Conservation (phyloP, 495 filamentous ascomycete genomes). For the Penicillium canescens region DNA sequence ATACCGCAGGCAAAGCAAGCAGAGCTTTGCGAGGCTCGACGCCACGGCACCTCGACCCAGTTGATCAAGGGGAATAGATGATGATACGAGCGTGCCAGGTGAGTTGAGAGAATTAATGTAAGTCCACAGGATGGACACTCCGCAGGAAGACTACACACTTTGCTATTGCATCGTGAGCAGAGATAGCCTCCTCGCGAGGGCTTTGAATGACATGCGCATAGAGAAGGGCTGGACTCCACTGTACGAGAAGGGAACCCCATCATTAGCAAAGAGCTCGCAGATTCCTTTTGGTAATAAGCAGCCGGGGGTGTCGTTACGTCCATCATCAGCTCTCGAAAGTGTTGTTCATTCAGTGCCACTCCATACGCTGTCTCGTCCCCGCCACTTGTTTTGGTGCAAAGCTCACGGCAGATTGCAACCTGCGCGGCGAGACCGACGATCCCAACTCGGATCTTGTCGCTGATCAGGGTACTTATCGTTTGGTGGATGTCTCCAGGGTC, state of each 20-base stretch:
- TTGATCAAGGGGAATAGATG: slow-evolving; percentile 91
- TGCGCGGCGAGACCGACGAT: slow-evolving; percentile 90
- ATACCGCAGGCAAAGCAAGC: slow-evolving; percentile 53
- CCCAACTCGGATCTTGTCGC: slow-evolving; percentile 79
- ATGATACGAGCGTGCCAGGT: slow-evolving; percentile 92
- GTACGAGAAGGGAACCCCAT: slow-evolving; percentile 98
- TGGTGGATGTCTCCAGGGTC: slow-evolving; percentile 95
- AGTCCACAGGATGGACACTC: slow-evolving; percentile 90
- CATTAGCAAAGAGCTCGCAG: slow-evolving; percentile 79
- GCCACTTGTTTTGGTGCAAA: slow-evolving; percentile 82
- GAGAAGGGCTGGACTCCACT: slow-evolving; percentile 68
- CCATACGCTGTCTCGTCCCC: slow-evolving; percentile 75
- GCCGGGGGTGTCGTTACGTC: slow-evolving; percentile 86
- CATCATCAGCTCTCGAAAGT: slow-evolving; percentile 87
- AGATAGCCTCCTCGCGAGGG: slow-evolving; percentile 85
- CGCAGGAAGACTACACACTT: slow-evolving; percentile 89
- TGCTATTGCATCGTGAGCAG: slow-evolving; percentile 84
- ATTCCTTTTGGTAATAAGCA: slow-evolving; percentile 65
- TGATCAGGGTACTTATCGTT: slow-evolving; percentile 74
- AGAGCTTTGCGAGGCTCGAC: slow-evolving; percentile 52
- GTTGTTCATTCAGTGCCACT: slow-evolving; percentile 83
- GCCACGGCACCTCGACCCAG: slow-evolving; percentile 89
- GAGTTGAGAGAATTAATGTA: slow-evolving; percentile 94
- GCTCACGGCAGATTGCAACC: slow-evolving; percentile 86
- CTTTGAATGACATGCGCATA: slow-evolving; percentile 89